phyloP scores from a whole-genome alignment of 345 rosid genomes.

The Linum trigynum region DNA sequence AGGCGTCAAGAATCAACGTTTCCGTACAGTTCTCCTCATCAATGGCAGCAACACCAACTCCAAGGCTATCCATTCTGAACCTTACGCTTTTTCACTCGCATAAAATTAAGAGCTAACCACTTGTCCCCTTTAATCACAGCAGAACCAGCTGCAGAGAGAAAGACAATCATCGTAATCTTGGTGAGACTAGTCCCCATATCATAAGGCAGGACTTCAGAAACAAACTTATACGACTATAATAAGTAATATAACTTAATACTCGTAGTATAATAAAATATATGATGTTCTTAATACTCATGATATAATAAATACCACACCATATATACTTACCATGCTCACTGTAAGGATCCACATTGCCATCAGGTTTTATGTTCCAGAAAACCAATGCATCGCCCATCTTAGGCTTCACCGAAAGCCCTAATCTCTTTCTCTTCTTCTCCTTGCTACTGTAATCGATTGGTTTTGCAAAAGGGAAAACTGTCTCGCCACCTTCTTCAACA shows the following conservation, averaged over 20 bases:
- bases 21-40: too few relatives aligned
- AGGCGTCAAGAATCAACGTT: too few relatives aligned
- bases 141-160: conserved; percentile 51
- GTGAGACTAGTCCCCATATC: not conserved
- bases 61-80: not conserved
- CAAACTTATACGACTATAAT: not conserved
- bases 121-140: conserved; percentile 87
- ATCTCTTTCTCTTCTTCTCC: conserved; percentile 29
- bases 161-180: not conserved
- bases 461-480: conserved; percentile 82
- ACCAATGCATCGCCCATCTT: conserved; percentile 96
- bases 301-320: too few relatives aligned
- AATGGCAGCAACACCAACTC: too few relatives aligned
- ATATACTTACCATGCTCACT: conserved; percentile 77
- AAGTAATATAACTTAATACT: too few relatives aligned
- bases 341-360: conserved; percentile 61
- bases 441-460: conserved; percentile 62
- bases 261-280: too few relatives aligned
- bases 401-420: conserved; percentile 79
- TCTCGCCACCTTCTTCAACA: conserved; percentile 97
- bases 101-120: conserved; percentile 96
- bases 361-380: conserved; percentile 97
- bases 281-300: too few relatives aligned
- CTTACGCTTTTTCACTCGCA: conserved; percentile 67
- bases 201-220: not conserved